These are phyloP conservation scores for Chlamydomonas eustigma DNA, from an alignment of 139 green algal genomes.

Conservation along the genomic window DNA sequence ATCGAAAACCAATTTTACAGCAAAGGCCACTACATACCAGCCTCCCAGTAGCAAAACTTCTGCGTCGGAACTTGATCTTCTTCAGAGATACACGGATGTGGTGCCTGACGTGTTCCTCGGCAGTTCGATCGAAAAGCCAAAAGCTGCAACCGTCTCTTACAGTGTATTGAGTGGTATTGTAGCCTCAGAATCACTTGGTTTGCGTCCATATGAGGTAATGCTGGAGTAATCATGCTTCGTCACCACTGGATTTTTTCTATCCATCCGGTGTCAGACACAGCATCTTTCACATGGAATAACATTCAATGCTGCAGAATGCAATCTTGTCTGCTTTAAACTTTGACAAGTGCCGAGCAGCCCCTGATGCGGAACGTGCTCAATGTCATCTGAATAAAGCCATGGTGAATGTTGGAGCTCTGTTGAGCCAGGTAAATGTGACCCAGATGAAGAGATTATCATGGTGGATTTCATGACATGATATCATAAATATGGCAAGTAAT, in stretches of 20 bases:
- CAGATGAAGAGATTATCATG: background rate
- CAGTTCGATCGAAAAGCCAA: background rate
- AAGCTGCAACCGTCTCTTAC: background rate
- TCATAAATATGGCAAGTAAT: background rate
- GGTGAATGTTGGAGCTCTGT: constrained; percentile 9
- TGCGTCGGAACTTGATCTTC: background rate
- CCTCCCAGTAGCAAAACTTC: background rate
- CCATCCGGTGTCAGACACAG: background rate
- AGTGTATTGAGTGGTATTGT: background rate
- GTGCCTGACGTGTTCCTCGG: background rate
- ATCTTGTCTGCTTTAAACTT: constrained; percentile 8
- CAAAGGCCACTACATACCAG: too few relatives aligned
- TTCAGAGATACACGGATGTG: background rate
- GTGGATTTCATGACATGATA: background rate
- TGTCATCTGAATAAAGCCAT: constrained; percentile 5
- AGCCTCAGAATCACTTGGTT: background rate
- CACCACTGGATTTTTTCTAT: too few relatives aligned
- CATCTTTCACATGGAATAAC: background rate
- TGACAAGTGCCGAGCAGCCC: background rate
- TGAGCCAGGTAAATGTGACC: background rate
- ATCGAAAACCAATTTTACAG: too few relatives aligned
- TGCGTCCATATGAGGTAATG: background rate
- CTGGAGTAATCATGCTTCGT: too few relatives aligned
- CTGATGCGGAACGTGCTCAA: background rate
- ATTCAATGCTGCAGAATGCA: background rate